Conservation (phyloP, 768 basidiomycete species). For the Naematelia encephala region DNA sequence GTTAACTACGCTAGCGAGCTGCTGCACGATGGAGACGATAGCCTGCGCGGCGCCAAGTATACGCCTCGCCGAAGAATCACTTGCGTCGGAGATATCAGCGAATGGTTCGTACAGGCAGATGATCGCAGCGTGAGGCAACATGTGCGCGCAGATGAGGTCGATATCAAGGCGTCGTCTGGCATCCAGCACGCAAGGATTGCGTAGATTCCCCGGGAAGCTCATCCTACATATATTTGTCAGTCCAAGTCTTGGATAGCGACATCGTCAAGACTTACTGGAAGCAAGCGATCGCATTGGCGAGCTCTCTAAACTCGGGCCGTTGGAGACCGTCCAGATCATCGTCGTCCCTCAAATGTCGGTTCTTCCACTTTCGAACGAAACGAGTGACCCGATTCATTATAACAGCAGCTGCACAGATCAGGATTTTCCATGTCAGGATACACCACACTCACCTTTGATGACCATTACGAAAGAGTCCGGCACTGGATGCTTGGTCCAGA, state of each 20-base stretch:
- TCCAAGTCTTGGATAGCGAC: neutral
- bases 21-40: constrained; percentile 37
- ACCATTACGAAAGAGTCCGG: constrained; percentile 36
- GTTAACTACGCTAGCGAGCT: constrained; percentile 18
- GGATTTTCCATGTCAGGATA: neutral
- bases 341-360: constrained; percentile 34
- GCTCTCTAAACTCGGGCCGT: constrained; percentile 41
- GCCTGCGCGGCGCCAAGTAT: constrained; percentile 31
- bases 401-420: constrained; percentile 18
- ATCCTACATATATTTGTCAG: constrained; percentile 24
- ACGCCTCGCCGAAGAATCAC: constrained; percentile 26
- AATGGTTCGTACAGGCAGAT: constrained; percentile 44
- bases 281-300: constrained; percentile 42
- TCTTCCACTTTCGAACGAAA: constrained; percentile 43
- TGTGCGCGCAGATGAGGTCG: constrained; percentile 43
- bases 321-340: constrained; percentile 43
- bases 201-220: constrained; percentile 38
- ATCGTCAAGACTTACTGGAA: constrained; percentile 32
- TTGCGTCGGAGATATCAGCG: constrained; percentile 34
- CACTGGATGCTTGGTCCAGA: constrained; percentile 44
- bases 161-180: constrained; percentile 29
- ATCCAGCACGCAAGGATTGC: constrained; percentile 26
- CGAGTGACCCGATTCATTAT: constrained; percentile 31
- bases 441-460: constrained; percentile 21
- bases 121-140: constrained; percentile 38